Base-by-base conservation (phyloP, 2,329 filamentous ascomycete genomes). In the Pyrenophora tritici-repentis region DNA sequence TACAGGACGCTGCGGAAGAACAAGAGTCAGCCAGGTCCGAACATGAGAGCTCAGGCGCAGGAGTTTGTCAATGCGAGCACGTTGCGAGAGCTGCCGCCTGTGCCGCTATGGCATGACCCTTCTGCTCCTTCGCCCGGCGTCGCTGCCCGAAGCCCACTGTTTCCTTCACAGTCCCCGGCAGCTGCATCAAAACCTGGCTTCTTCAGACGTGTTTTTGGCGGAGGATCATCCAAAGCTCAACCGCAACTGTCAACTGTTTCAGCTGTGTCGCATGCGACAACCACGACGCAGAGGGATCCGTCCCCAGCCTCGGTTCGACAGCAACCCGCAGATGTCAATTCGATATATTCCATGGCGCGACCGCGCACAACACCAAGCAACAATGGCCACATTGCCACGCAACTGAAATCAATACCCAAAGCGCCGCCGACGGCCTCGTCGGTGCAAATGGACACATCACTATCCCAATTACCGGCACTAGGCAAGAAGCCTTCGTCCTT, bases 401-500 rank as follows among this genome's bases (percentile, higher is more conserved):
- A 81, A 58, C 70, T 78, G 43, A 85, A 83, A 65, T 62, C 77
- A 2, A 39, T 59, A 22, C 61, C 67, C 6, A 67, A 58, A 47
- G 47, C 54, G 14, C 68, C 70, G 13, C 65, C 69, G 40, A 63
- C 63, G 10, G 59, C 65, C 33, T 51, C 40, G 6, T 61, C 63
- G n/a, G 46, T 56, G 37, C 58, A 65, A 24, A 61, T 53, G 24
- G 62, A 66, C 20, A 50, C 47, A 22, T 67, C 64, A 47, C 63
- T 59, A 37, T 59, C 59, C 20, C 55, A 58, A 40, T 66, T 62
- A 42, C 65, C 59, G 18, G 65, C 68, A 3, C 77, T 97, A 43
- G 89, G 90, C 65, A 97, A 97, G 79, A 97, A 97, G 73, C 85
- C 90, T 3, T 95, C 93, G 1, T 93, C 91, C 0, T 97, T 99